phyloP scores from a whole-genome alignment of 495 filamentous ascomycete species.

The Tuber calosporum region DNA sequence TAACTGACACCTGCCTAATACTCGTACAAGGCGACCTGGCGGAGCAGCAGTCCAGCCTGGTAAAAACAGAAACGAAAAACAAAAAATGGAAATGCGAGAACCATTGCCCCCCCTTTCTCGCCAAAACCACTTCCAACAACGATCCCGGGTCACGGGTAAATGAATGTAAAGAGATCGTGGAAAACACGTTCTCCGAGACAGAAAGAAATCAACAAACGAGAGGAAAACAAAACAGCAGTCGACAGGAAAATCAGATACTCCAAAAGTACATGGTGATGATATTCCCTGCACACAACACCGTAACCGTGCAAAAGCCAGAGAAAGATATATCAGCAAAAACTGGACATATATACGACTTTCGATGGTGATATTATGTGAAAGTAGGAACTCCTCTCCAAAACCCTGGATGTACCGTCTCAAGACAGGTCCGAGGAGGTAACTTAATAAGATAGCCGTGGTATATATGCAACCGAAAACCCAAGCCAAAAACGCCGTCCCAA shows the following conservation, averaged over 20 bases:
- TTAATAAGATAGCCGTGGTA: constrained; percentile 6
- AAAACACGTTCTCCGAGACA: constrained; percentile 19
- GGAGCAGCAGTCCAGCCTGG: background rate
- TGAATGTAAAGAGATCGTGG: constrained; percentile 5
- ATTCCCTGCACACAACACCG: background rate
- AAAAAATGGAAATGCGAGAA: constrained; percentile 16
- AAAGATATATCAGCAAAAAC: background rate
- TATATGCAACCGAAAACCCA: constrained; percentile 24
- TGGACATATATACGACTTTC: constrained; percentile 2
- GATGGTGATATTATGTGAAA: constrained; percentile 5
- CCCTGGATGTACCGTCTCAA: background rate
- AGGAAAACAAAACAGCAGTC: constrained; percentile 8
- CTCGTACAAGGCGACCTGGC: background rate
- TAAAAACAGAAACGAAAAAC: constrained; percentile 7
- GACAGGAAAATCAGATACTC: constrained; percentile 8
- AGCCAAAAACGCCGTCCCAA: constrained; percentile 32
- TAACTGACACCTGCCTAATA: background rate
- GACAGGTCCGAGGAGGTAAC: background rate
- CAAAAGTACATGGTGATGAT: background rate
- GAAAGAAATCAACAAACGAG: constrained; percentile 12
- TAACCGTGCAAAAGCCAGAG: constrained; percentile 4
- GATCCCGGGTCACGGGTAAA: constrained; percentile 13
- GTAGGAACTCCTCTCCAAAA: background rate
- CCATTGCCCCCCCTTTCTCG: constrained; percentile 27
- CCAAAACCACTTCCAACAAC: constrained; percentile 18